Percentiles rank a stretch among this genome's conserved stretches.
Evolutionary conservation across 1,284 basidiomycete species (phyloP).

Genomic region (Kalmanozyma brasiliensis): DNA sequence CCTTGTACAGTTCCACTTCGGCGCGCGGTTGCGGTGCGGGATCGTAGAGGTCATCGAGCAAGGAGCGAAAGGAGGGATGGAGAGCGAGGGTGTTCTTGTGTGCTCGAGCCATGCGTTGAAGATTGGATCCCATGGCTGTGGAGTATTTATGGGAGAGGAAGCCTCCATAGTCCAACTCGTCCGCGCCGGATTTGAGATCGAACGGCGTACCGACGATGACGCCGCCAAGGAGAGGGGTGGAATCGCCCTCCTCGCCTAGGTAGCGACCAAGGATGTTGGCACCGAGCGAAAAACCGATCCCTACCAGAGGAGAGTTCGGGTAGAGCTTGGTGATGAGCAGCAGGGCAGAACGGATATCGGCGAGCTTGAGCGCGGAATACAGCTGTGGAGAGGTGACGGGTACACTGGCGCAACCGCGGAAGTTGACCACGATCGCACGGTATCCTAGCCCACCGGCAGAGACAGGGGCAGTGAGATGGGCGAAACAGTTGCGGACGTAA

Average conservation of each 20-base stretch:
- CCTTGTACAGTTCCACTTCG: constrained; percentile 39
- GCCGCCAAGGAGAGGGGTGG: constrained; percentile 76
- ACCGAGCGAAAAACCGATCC: constrained; percentile 92
- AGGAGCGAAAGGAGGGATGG: constrained; percentile 51
- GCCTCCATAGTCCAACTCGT: constrained; percentile 70
- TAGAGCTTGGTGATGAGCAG: constrained; percentile 80
- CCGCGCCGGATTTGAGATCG: constrained; percentile 73
- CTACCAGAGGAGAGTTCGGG: constrained; percentile 83
- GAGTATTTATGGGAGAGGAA: constrained; percentile 81
- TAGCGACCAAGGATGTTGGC: constrained; percentile 92
- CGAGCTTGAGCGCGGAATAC: constrained; percentile 82
- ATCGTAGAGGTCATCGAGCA: constrained; percentile 52
- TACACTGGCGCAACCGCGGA: constrained; percentile 90
- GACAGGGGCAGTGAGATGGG: constrained; percentile 56
- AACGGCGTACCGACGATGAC: constrained; percentile 85
- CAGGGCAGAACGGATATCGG: constrained; percentile 84
- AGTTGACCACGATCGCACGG: constrained; percentile 69
- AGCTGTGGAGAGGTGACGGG: constrained; percentile 78
- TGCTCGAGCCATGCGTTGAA: constrained; percentile 69
- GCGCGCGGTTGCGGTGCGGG: constrained; percentile 38
- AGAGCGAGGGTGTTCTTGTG: constrained; percentile 56
- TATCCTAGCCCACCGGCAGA: constrained; percentile 73
- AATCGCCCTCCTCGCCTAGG: constrained; percentile 84
- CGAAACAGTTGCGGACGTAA: constrained; percentile 62
- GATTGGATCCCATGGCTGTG: constrained; percentile 82